A percentile compares a stretch with the other conserved stretches of the same genome.
These are phyloP conservation scores for Pichia ethanolica DNA, from an alignment of 805 yeast species.

Conservation along the genomic window DNA sequence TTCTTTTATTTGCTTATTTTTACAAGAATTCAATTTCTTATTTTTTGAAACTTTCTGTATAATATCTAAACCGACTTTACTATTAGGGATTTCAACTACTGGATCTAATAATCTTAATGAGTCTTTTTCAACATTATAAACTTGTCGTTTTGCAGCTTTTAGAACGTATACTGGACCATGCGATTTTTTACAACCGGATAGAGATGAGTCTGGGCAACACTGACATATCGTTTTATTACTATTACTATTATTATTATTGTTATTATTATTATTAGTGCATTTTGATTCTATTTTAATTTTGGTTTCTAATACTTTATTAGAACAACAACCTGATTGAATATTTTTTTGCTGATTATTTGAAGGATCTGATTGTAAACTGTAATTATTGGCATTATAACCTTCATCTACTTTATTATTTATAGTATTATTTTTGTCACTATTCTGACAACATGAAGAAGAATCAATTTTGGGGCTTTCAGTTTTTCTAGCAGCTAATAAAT, in stretches of 20 bases:
- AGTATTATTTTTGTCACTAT: no score
- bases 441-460: not conserved
- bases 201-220: not conserved
- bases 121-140: slow-evolving; percentile 30
- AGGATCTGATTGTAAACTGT: no score
- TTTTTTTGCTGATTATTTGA: no score
- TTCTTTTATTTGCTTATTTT: not conserved
- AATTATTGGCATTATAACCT: no score
- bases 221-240: slow-evolving; percentile 1
- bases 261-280: no score
- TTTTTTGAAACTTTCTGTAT: slow-evolving; percentile 18
- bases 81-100: slow-evolving; percentile 27
- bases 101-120: slow-evolving; percentile 29
- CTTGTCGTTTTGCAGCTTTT: slow-evolving; percentile 29
- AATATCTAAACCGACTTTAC: slow-evolving; percentile 25
- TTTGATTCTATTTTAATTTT: not conserved
- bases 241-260: not conserved
- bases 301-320: not conserved
- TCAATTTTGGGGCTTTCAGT: no score
- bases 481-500: slow-evolving; percentile 1
- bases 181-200: slow-evolving; percentile 5
- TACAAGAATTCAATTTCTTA: slow-evolving; percentile 5
- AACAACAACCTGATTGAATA: no score
- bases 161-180: slow-evolving; percentile 24
- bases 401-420: no score